These are phyloP conservation scores for Aspergillus uvarum DNA, from an alignment of 2,329 filamentous ascomycete genomes.

Conservation along the genomic window DNA sequence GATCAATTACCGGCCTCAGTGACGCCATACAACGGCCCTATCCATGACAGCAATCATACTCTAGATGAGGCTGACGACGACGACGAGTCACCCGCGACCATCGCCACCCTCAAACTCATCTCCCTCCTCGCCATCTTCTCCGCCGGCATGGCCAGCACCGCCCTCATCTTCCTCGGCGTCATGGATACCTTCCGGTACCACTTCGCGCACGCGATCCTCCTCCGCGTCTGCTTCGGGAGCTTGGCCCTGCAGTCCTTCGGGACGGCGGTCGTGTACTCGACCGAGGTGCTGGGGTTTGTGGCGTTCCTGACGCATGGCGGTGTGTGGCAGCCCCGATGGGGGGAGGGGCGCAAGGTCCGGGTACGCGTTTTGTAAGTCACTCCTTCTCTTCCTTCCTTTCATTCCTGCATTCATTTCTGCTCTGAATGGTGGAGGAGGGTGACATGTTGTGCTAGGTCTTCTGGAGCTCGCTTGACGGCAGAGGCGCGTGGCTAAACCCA, in stretches of 20 bases:
- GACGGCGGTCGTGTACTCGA: conserved; percentile 23
- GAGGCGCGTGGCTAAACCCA: neutral
- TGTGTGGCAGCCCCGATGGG: conserved; percentile 14
- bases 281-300: conserved; percentile 22
- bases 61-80: neutral
- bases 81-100: conserved; percentile 11
- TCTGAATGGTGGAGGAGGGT: too few species aligned
- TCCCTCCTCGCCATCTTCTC: conserved; percentile 22
- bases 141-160: conserved; percentile 15
- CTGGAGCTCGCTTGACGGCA: too few species aligned
- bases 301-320: conserved; percentile 17
- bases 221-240: conserved; percentile 21
- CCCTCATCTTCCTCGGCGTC: conserved; percentile 20
- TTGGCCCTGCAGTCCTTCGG: conserved; percentile 22
- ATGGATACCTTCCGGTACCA: conserved; percentile 26
- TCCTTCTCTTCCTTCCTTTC: neutral
- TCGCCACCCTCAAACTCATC: conserved; percentile 18
- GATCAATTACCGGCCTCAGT: neutral
- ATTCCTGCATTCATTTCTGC: neutral
- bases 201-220: conserved; percentile 18
- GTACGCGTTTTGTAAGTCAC: conserved; percentile 21
- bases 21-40: neutral
- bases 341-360: conserved; percentile 12
- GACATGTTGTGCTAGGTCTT: too few species aligned
- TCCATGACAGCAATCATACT: neutral